phyloP scores from a whole-genome alignment of 2,329 filamentous ascomycete genomes.

The Cercospora sp. region DNA sequence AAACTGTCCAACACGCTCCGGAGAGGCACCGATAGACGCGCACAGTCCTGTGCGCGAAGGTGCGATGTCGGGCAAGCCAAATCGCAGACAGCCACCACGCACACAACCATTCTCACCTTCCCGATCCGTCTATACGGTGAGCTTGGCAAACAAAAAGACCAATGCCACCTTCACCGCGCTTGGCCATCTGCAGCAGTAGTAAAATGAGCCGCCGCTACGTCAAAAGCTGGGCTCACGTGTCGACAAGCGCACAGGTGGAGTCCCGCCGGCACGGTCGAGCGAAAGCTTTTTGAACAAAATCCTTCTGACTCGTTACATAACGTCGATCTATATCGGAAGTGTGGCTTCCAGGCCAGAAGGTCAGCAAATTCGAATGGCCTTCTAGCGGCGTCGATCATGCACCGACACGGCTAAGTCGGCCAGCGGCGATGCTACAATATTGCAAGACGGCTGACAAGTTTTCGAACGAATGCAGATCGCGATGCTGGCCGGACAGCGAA shows the following conservation, averaged over 20 bases:
- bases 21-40: constrained; percentile 1
- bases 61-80: background rate
- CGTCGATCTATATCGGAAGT: constrained; percentile 17
- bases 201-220: background rate
- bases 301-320: constrained; percentile 14
- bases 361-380: constrained; percentile 24
- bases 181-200: background rate
- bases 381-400: constrained; percentile 28
- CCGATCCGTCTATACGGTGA: constrained; percentile 6
- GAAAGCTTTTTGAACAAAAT: background rate
- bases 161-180: background rate
- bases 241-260: background rate
- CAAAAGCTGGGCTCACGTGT: background rate
- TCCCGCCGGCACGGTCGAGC: background rate
- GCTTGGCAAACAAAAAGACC: background rate
- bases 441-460: background rate
- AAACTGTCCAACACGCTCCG: background rate
- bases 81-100: background rate
- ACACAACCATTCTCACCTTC: constrained; percentile 4
- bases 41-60: background rate
- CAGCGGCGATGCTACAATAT: constrained; percentile 14
- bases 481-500: constrained; percentile 3
- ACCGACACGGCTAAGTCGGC: constrained; percentile 23
- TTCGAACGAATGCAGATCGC: constrained; percentile 3
- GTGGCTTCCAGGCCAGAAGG: constrained; percentile 22